A percentile compares a stretch with the other conserved stretches of the same genome.
phyloP scores from a whole-genome alignment of 2,329 filamentous ascomycete species.

The Arthrobotrys megalospora region DNA sequence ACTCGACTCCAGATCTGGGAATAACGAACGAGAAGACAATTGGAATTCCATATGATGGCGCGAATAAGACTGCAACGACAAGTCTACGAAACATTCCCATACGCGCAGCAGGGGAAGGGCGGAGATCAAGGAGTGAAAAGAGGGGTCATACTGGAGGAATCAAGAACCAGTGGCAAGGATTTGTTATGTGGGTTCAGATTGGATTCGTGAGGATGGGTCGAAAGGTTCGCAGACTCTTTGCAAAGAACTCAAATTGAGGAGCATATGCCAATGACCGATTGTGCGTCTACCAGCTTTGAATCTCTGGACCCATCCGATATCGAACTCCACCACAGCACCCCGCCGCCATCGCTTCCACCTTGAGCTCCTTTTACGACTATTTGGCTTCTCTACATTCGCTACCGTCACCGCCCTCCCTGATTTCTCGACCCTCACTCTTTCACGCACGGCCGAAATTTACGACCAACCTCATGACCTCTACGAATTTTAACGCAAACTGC shows the following conservation, averaged over 20 bases:
- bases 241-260: slow-evolving; percentile 40
- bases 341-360: not conserved
- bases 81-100: slow-evolving; percentile 49
- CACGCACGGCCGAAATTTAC: slow-evolving; percentile 11
- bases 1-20: slow-evolving; percentile 55
- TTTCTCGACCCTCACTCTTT: not conserved
- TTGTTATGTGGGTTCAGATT: slow-evolving; percentile 60
- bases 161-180: slow-evolving; percentile 59
- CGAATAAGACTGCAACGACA: slow-evolving; percentile 11
- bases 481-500: slow-evolving; percentile 24
- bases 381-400: slow-evolving; percentile 12
- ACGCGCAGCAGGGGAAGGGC: slow-evolving; percentile 46
- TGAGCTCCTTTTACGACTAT: not conserved
- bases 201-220: slow-evolving; percentile 59
- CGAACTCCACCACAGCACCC: not conserved
- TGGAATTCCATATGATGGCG: slow-evolving; percentile 44
- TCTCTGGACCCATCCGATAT: not conserved
- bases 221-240: slow-evolving; percentile 61
- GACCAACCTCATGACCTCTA: slow-evolving; percentile 13
- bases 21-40: slow-evolving; percentile 57
- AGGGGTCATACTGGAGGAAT: slow-evolving; percentile 31
- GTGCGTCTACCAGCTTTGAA: slow-evolving; percentile 53
- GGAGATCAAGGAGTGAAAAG: slow-evolving; percentile 51
- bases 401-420: not conserved
- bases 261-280: slow-evolving; percentile 47